Conservation (phyloP, 2,329 filamentous ascomycete genomes). For the Aspergillus aculeatus region DNA sequence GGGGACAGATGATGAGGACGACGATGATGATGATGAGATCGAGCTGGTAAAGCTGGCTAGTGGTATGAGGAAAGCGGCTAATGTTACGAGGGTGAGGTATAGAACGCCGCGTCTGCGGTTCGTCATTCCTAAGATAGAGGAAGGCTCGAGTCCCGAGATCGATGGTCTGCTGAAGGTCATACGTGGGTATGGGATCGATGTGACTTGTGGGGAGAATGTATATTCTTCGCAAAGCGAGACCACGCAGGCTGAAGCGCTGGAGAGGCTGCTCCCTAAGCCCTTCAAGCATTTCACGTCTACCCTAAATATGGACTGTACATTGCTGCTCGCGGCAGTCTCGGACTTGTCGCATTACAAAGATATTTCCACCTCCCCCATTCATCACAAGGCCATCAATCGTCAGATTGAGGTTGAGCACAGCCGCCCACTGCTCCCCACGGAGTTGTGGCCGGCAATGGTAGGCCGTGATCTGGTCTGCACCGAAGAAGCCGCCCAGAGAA, state of each 20-base stretch:
- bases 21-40: conserved; percentile 55
- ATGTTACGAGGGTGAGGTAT: conserved; percentile 58
- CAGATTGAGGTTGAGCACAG: conserved; percentile 65
- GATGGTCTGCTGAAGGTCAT: conserved; percentile 58
- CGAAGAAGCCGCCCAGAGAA: conserved; percentile 61
- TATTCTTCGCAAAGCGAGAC: conserved; percentile 8
- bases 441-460: conserved; percentile 62
- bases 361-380: conserved; percentile 49
- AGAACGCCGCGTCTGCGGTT: conserved; percentile 59
- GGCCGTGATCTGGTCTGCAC: conserved; percentile 64
- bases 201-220: conserved; percentile 36
- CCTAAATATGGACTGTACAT: conserved; percentile 56
- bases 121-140: conserved; percentile 59
- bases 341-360: conserved; percentile 64
- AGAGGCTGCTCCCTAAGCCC: conserved; percentile 40
- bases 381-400: conserved; percentile 60
- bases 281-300: conserved; percentile 44
- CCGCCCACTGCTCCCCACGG: conserved; percentile 58
- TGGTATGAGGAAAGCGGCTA: conserved; percentile 58
- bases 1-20: conserved; percentile 41
- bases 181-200: conserved; percentile 48
- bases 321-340: conserved; percentile 69
- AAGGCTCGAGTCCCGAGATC: conserved; percentile 53
- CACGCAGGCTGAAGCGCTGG: conserved; percentile 23
- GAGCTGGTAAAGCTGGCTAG: conserved; percentile 61